Conservation (phyloP, 768 basidiomycete species). For the Leccinellum albellum region DNA sequence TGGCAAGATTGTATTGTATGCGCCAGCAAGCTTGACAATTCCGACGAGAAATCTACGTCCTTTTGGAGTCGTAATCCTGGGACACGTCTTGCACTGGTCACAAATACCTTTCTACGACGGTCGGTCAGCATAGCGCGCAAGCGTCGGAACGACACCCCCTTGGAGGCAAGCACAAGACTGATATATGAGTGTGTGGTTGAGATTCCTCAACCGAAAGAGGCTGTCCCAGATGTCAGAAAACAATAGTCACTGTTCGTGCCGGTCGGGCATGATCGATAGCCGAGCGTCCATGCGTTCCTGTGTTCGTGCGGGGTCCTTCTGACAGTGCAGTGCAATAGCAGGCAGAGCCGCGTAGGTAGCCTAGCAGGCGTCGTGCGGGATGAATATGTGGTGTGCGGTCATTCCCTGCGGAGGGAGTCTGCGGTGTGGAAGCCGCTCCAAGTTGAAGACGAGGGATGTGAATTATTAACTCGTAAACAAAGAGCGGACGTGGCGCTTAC, state of each 20-base stretch:
- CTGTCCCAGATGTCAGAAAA: slow-evolving; percentile 31
- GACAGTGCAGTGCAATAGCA: slow-evolving; percentile 22
- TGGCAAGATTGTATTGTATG: slow-evolving; percentile 37
- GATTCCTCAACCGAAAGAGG: slow-evolving; percentile 28
- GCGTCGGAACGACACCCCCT: slow-evolving; percentile 40
- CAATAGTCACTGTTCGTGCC: slow-evolving; percentile 11
- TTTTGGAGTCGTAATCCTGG: slow-evolving; percentile 7
- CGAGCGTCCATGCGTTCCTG: slow-evolving; percentile 28
- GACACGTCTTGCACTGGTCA: slow-evolving; percentile 20
- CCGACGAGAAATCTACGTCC: background rate
- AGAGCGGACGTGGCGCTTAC: too few relatives aligned
- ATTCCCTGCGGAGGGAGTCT: slow-evolving; percentile 28
- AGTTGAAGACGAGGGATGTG: too few relatives aligned
- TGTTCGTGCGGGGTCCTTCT: slow-evolving; percentile 2
- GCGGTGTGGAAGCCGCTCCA: slow-evolving; percentile 25
- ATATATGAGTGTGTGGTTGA: slow-evolving; percentile 36
- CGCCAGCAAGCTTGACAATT: slow-evolving; percentile 11
- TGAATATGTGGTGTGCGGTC: slow-evolving; percentile 33
- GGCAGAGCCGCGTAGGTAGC: slow-evolving; percentile 38
- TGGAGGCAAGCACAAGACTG: slow-evolving; percentile 44
- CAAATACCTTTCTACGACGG: slow-evolving; percentile 38
- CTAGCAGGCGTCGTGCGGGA: slow-evolving; percentile 27
- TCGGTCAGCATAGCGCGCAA: slow-evolving; percentile 43
- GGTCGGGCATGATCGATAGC: slow-evolving; percentile 41
- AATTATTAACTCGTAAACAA: too few relatives aligned